phyloP scores from a whole-genome alignment of 2,329 filamentous ascomycete species.

The Fusarium burgessii region DNA sequence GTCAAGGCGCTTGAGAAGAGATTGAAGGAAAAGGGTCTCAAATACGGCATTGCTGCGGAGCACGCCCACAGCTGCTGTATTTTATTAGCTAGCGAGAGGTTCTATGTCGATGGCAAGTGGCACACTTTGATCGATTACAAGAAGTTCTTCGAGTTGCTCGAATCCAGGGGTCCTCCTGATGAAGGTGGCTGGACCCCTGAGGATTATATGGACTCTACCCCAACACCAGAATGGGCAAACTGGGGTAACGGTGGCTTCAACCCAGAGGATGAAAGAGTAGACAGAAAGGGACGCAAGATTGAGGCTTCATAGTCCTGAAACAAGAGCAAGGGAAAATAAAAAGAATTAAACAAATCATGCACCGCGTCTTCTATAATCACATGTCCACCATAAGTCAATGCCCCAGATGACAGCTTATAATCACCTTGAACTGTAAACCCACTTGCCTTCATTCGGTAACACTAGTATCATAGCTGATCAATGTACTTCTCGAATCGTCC shows the following conservation, averaged over 20 bases:
- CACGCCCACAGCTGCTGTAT: constrained; percentile 96
- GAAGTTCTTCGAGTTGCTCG: constrained; percentile 85
- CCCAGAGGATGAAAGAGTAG: constrained; percentile 87
- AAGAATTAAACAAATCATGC: neutral
- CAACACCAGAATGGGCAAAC: constrained; percentile 84
- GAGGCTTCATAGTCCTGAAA: constrained; percentile 49
- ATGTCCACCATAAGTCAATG: neutral
- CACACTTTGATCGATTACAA: constrained; percentile 93
- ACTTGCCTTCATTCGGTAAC: neutral
- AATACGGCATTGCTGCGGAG: constrained; percentile 93
- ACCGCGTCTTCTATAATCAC: neutral
- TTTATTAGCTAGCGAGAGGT: constrained; percentile 84
- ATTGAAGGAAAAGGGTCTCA: constrained; percentile 75
- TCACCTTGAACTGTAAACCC: neutral
- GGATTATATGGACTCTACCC: constrained; percentile 22
- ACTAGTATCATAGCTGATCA: neutral
- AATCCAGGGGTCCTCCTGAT: constrained; percentile 68
- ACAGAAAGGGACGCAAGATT: constrained; percentile 82
- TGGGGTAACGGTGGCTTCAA: constrained; percentile 97
- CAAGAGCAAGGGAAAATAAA: constrained; percentile 6
- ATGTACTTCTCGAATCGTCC: neutral
- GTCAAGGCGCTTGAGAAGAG: constrained; percentile 79
- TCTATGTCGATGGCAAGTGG: constrained; percentile 83
- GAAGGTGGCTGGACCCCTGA: constrained; percentile 66
- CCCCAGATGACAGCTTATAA: neutral